Conservation (phyloP, 192 early-diverging fungal species). For the Coemansia sp. region DNA sequence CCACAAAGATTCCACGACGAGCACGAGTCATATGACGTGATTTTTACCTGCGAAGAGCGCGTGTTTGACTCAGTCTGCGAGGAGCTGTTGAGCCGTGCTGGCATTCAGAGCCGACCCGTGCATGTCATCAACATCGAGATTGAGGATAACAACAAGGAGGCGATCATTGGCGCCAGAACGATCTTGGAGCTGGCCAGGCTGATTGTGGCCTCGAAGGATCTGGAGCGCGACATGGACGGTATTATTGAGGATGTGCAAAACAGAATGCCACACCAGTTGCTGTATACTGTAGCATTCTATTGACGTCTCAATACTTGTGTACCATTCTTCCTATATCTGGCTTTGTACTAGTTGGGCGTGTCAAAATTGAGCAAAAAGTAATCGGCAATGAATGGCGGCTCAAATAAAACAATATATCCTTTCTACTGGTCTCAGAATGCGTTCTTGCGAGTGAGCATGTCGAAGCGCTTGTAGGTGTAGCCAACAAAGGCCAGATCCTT, state of each 20-base stretch:
- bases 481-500: constrained; percentile 98
- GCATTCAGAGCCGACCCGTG: constrained; percentile 62
- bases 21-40: constrained; percentile 73
- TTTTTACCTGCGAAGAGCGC: constrained; percentile 94
- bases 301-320: constrained; percentile 18
- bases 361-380: background rate
- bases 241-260: constrained; percentile 73
- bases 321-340: no score
- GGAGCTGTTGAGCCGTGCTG: constrained; percentile 72
- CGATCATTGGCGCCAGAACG: constrained; percentile 74
- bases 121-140: constrained; percentile 97
- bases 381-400: background rate
- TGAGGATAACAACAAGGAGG: constrained; percentile 90
- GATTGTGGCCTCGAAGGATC: constrained; percentile 54
- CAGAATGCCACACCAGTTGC: constrained; percentile 54
- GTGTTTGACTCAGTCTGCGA: constrained; percentile 92
- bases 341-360: no score
- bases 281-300: constrained; percentile 64
- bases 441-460: constrained; percentile 72
- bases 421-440: constrained; percentile 36
- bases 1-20: constrained; percentile 86
- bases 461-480: constrained; percentile 96
- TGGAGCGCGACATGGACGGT: constrained; percentile 80
- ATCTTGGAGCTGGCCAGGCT: constrained; percentile 77
- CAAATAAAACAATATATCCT: background rate